Base-by-base conservation (phyloP, 192 early-diverging fungal species). In the Gryganskiella cystojenkinii region DNA sequence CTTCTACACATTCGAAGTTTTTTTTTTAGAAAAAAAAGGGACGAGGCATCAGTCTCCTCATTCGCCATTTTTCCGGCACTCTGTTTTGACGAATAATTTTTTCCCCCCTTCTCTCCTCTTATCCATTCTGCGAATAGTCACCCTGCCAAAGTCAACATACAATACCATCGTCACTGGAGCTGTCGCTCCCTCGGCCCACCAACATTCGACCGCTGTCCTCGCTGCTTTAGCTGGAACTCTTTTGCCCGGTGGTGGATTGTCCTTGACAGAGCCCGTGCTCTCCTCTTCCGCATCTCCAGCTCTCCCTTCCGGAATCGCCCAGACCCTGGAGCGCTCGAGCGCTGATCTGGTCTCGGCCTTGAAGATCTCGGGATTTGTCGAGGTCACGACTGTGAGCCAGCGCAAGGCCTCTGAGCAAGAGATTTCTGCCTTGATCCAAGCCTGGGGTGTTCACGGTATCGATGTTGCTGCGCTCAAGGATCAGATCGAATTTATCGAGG, bases 281-380 rank as follows among this genome's bases (percentile, higher is more conserved):
- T 43, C 88, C 0, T 83, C 82, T 30, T 45, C 68, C 27, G 43
- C 64, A 33, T 85, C 19, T 64, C 68, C 78, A 60, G 60, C 86
- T 14, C 71, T 84, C 2, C 71, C 63, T 43, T 56, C 64, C 37
- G 37, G 37, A 40, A 40, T 40, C 13, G 37, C 24, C 86, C 90
- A 17, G 56, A 89, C 14, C 80, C 84, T 59, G 88, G 92, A 47
- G 89, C 90, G 14, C 63, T 83, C 30, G 62, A 73, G 47, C 10
- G 46, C 60, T 10, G 87, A 87, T 44, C 80, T 98, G 9, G 68
- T 88, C 3, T 90, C 92, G 6, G 89, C 86, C 56, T 80, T 96
- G 44, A 90, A 90, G 70, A 88, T 97, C 68, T 88, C 93, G 50
- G 97, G 97, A 11, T 96, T 96, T 74, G 87, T 96, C 25, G 91